These are phyloP conservation scores for Macrolepiota fuliginosa DNA, from an alignment of 768 basidiomycete species.

Conservation along the genomic window DNA sequence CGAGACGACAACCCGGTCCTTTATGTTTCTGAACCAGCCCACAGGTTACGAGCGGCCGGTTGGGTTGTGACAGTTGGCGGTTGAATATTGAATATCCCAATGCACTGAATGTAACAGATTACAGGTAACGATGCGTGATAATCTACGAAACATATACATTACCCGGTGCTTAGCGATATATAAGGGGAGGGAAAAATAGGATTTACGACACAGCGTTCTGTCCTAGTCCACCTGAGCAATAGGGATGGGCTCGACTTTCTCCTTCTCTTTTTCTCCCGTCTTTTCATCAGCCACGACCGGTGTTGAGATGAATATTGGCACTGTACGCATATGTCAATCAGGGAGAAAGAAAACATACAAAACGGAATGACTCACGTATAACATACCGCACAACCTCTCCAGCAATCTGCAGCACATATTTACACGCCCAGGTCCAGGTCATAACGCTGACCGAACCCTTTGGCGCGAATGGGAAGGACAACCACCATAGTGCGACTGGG, in stretches of 20 bases:
- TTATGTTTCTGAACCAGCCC: too few species aligned
- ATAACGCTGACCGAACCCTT: slow-evolving; percentile 88
- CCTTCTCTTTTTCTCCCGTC: background rate
- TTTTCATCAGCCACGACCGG: background rate
- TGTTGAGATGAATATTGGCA: background rate
- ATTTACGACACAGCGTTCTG: background rate
- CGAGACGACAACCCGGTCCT: too few species aligned
- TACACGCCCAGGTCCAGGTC: slow-evolving; percentile 95
- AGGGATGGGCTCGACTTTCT: slow-evolving; percentile 3
- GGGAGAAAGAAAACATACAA: too few species aligned
- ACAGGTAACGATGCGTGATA: slow-evolving; percentile 1
- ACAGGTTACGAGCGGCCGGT: too few species aligned
- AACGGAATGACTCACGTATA: background rate
- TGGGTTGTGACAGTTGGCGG: background rate
- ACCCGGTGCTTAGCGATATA: slow-evolving; percentile 1
- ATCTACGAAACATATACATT: slow-evolving; percentile 17
- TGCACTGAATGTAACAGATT: background rate
- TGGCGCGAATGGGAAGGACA: slow-evolving; percentile 90
- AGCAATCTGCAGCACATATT: slow-evolving; percentile 74
- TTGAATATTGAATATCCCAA: background rate
- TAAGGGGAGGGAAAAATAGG: background rate
- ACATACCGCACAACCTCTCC: slow-evolving; percentile 31
- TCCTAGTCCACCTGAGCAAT: slow-evolving; percentile 7
- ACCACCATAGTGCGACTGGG: slow-evolving; percentile 75
- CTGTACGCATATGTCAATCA: background rate